Conservation (phyloP, 2,329 filamentous ascomycete genomes). For the Fusarium xyrophilum region DNA sequence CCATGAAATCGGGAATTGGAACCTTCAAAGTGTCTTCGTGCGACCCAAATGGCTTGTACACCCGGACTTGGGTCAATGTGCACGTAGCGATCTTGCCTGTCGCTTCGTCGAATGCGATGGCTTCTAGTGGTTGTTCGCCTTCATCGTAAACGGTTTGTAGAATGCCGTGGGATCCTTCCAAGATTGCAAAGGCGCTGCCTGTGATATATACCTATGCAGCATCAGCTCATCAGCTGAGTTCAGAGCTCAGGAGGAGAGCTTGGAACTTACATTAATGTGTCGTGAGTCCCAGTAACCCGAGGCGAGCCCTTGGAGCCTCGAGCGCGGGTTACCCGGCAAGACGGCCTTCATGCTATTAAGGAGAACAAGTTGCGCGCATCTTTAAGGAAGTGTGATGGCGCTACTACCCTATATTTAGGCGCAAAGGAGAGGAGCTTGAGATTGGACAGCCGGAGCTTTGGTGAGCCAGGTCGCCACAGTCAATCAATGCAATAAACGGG, state of each 20-base stretch:
- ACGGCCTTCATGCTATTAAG: constrained; percentile 74
- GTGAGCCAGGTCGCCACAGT: constrained; percentile 19
- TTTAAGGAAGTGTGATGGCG: constrained; percentile 13
- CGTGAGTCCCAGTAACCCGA: constrained; percentile 75
- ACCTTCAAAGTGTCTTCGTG: constrained; percentile 79
- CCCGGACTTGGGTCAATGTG: constrained; percentile 69
- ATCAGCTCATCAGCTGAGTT: constrained; percentile 10
- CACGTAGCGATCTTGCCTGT: constrained; percentile 86
- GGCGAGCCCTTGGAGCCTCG: constrained; percentile 78
- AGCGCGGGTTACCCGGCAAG: constrained; percentile 79
- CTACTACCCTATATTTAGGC: constrained; percentile 5
- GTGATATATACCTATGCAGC: constrained; percentile 79
- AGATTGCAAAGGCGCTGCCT: constrained; percentile 84
- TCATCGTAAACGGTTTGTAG: constrained; percentile 93
- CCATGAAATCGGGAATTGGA: constrained; percentile 35
- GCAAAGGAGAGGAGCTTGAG: constrained; percentile 5
- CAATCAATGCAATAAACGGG: constrained; percentile 32
- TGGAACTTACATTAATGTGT: constrained; percentile 71
- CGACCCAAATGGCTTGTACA: constrained; percentile 78
- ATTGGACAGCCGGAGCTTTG: background rate
- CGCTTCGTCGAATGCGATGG: constrained; percentile 79
- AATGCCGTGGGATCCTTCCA: constrained; percentile 75
- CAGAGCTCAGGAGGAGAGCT: background rate
- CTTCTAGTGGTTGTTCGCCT: constrained; percentile 71
- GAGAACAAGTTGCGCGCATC: constrained; percentile 34